A percentile compares a stretch with the other conserved stretches of the same genome.
These are phyloP conservation scores for Somion occarium DNA, from an alignment of 1,284 basidiomycete species.

Conservation along the genomic window DNA sequence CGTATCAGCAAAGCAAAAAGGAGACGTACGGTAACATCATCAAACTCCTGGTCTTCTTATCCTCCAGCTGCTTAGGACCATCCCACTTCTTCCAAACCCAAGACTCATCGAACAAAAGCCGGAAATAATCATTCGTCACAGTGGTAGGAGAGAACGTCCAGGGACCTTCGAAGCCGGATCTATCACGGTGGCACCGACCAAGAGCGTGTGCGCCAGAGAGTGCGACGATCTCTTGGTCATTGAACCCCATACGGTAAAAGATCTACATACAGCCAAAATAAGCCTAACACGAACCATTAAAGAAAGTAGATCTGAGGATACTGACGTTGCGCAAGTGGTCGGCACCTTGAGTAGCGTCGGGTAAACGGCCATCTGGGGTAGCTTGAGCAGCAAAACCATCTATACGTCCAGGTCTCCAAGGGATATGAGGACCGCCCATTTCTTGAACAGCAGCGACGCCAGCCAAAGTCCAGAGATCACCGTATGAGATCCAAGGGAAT, in stretches of 20 bases:
- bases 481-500: conserved; percentile 89
- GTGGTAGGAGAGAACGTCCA: conserved; percentile 90
- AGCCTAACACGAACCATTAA: not conserved
- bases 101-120: conserved; percentile 85
- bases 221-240: conserved; percentile 96
- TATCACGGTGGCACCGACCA: conserved; percentile 85
- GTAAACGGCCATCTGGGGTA: conserved; percentile 93
- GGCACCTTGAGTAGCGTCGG: conserved; percentile 82
- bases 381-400: conserved; percentile 75
- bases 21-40: conserved; percentile 91
- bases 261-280: conserved; percentile 41
- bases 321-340: conserved; percentile 80
- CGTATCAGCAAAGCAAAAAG: too few species aligned
- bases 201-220: conserved; percentile 93
- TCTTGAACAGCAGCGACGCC: conserved; percentile 87
- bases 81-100: conserved; percentile 87
- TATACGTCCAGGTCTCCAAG: conserved; percentile 87
- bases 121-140: conserved; percentile 89
- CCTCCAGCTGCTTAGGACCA: conserved; percentile 92
- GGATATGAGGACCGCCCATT: conserved; percentile 78
- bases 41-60: conserved; percentile 82
- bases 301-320: conserved; percentile 9
- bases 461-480: conserved; percentile 91
- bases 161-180: conserved; percentile 86
- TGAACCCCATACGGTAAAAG: conserved; percentile 95